Base-by-base conservation (phyloP, 2,329 filamentous ascomycete genomes). In the Aspergillus intermedius region DNA sequence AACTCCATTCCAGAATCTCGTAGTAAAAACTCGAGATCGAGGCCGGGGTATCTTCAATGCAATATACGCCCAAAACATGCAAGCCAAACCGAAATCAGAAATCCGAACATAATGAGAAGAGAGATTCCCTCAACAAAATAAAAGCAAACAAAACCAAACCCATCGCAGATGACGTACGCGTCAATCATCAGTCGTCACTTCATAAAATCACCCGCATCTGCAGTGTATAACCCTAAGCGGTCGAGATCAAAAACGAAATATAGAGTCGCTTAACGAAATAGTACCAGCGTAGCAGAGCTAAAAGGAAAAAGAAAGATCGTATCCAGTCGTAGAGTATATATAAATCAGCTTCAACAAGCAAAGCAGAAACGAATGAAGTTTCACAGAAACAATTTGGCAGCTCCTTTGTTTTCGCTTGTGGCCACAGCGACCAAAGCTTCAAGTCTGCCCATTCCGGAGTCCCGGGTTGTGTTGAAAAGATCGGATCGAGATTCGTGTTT, bases 391-490 rank as follows among this genome's bases (percentile, higher is more conserved):
- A 69, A 52, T 50, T 65, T 66, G 7, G 66, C 49, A 5, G 62
- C 51, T 17, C 61, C 61, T 52, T 70, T 69, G 46, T 73, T 70
- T 51, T 73, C 73, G 47, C 72, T 74, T 5, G 74, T 76, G 30
- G 74, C 74, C 46, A 75, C 74, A 21, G 74, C 74, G 37, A 76
- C 74, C 42, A 77, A 67, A 44, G 73, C 74, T 53, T 77, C 74
- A n/a, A 77, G 62, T 19, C 73, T 66, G 41, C 70, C 72, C 70
- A 76, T 72, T 22, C 69, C 71, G 34, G 61, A 60, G 28, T 66
- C 63, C 32, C 62, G 50, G 41, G 63, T 49, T 7, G 61, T 54
- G 48, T 63, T 57, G 42, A 64, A 65, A 23, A 64, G 54, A 23
- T 56, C 57, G 41, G 63, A 49, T 32, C 64, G 60, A 23, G 59